Conservation (phyloP, 2,329 filamentous ascomycete genomes). For the Aspergillus calidoustus region DNA sequence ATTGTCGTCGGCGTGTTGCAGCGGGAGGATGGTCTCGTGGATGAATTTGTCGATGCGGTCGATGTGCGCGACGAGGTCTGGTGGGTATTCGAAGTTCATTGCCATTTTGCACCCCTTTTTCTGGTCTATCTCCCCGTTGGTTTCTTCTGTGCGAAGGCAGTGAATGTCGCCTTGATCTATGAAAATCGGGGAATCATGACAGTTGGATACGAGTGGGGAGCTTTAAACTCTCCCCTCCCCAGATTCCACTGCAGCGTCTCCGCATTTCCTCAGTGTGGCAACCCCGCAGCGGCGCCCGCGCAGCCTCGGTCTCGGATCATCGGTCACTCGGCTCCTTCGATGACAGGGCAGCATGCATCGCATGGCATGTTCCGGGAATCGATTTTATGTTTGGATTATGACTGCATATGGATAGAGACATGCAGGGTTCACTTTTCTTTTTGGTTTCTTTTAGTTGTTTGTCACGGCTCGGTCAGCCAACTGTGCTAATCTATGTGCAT, state of each 20-base stretch:
- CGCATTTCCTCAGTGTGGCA: neutral
- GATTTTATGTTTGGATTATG: too few species aligned
- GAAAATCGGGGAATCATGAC: neutral
- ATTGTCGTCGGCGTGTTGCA: conserved; percentile 60
- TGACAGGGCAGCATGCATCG: neutral
- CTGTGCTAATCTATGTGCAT: too few species aligned
- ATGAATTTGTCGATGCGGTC: conserved; percentile 62
- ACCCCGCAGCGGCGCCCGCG: conserved; percentile 11
- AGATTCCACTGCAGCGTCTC: neutral
- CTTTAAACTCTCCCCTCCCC: neutral
- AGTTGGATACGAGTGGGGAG: neutral
- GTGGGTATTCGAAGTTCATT: conserved; percentile 63
- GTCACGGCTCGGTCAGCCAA: too few species aligned
- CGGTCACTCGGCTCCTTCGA: conserved; percentile 7
- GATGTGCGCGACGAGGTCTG: conserved; percentile 55
- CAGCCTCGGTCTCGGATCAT: conserved; percentile 13
- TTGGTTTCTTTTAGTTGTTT: too few species aligned
- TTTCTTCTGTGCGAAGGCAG: neutral
- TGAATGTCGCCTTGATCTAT: neutral
- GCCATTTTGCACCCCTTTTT: neutral
- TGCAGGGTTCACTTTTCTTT: too few species aligned
- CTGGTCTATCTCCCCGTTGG: neutral
- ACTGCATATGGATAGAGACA: too few species aligned
- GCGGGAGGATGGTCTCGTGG: conserved; percentile 47
- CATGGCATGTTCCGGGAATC: too few species aligned